Percentiles rank a stretch among this genome's conserved stretches.
phyloP scores from a whole-genome alignment of 1,139 yeast genomes.

The Saccharomyces hybrid region DNA sequence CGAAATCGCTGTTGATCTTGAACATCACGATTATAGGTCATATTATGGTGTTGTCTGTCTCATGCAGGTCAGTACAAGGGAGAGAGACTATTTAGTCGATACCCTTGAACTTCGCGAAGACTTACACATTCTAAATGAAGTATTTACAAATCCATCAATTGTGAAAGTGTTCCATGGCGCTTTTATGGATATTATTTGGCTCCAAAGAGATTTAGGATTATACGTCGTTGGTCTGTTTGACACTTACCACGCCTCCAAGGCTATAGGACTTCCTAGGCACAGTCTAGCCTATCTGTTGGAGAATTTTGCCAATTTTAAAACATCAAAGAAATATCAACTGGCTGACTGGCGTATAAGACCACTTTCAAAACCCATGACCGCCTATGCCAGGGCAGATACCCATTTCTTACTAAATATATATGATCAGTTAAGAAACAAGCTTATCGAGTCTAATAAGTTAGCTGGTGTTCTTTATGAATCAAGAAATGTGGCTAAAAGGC shows the following conservation, averaged over 20 bases:
- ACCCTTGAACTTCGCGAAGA: conserved; percentile 70
- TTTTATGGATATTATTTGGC: conserved; percentile 93
- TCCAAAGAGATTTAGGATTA: conserved; percentile 89
- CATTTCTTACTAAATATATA: conserved; percentile 79
- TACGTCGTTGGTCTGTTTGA: conserved; percentile 87
- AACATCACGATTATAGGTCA: conserved; percentile 88
- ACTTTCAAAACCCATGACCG: conserved; percentile 61
- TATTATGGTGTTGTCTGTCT: conserved; percentile 86
- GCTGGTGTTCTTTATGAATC: conserved; percentile 67
- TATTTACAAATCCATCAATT: conserved; percentile 73
- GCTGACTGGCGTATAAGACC: conserved; percentile 98
- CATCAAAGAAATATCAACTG: conserved; percentile 89
- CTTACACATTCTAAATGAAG: conserved; percentile 54
- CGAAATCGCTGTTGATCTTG: conserved; percentile 91
- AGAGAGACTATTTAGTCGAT: conserved; percentile 78
- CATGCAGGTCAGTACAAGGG: conserved; percentile 84
- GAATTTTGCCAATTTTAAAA: conserved; percentile 70
- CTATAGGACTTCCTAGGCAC: conserved; percentile 69
- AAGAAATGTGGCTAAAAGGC: conserved; percentile 68
- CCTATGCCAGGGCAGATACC: conserved; percentile 92
- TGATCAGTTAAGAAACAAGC: conserved; percentile 61
- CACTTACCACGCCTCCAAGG: conserved; percentile 82
- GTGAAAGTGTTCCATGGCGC: conserved; percentile 95
- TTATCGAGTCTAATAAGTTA: conserved; percentile 46
- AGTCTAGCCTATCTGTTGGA: conserved; percentile 82